Conservation (phyloP, 2,329 filamentous ascomycete genomes). For the Karstenula rhodostoma region DNA sequence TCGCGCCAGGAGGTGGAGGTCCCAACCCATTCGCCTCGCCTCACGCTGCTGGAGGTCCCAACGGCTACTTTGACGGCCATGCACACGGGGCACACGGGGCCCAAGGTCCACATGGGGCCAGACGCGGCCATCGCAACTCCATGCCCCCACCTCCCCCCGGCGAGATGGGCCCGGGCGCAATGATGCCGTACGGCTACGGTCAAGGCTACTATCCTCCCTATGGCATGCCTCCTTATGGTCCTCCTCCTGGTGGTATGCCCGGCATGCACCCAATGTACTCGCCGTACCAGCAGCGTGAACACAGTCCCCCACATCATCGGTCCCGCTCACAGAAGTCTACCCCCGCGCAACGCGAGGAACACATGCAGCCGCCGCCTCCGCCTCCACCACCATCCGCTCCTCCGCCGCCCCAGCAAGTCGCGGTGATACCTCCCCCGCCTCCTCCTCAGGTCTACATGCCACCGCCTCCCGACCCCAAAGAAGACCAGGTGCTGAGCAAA, state of each 20-base stretch:
- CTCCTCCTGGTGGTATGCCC: constrained; percentile 34
- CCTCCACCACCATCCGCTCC: constrained; percentile 35
- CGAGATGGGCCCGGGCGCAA: constrained; percentile 45
- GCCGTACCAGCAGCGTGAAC: constrained; percentile 29
- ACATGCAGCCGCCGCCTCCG: constrained; percentile 24
- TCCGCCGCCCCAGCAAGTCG: constrained; percentile 27
- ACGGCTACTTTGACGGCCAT: constrained; percentile 49
- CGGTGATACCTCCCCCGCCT: constrained; percentile 20
- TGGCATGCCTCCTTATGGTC: constrained; percentile 36
- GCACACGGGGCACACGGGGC: constrained; percentile 20
- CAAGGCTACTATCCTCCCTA: constrained; percentile 42
- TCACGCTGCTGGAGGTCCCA: constrained; percentile 25
- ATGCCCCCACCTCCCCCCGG: constrained; percentile 39
- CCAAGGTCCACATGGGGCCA: constrained; percentile 21
- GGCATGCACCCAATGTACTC: constrained; percentile 40
- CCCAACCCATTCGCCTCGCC: constrained; percentile 51
- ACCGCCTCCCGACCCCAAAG: constrained; percentile 31
- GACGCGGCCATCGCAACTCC: constrained; percentile 43
- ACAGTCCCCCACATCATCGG: constrained; percentile 33
- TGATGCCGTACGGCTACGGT: constrained; percentile 45
- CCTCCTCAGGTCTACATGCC: constrained; percentile 22
- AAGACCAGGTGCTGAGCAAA: constrained; percentile 45
- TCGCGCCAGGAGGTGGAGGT: constrained; percentile 29
- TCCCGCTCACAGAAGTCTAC: constrained; percentile 42
- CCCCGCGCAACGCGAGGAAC: constrained; percentile 35